Evolutionary conservation across 495 filamentous ascomycete genomes (phyloP).

Genomic region (Collariella sp.): DNA sequence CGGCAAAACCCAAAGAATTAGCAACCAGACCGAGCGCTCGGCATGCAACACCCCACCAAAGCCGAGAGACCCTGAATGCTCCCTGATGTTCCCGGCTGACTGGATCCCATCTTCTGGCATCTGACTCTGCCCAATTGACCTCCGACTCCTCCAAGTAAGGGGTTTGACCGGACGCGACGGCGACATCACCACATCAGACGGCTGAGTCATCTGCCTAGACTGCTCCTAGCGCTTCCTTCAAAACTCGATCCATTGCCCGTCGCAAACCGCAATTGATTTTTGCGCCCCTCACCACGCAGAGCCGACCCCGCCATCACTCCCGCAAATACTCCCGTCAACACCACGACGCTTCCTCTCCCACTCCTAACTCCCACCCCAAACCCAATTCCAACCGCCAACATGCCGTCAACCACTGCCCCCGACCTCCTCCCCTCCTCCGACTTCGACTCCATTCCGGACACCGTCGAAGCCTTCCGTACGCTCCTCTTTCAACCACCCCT

Average conservation of each 20-base stretch:
- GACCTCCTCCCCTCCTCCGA: slow-evolving; percentile 34
- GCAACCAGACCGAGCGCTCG: slow-evolving; percentile 8
- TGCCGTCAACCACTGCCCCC: slow-evolving; percentile 29
- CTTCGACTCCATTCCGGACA: slow-evolving; percentile 83
- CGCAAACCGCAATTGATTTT: not conserved
- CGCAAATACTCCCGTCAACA: no score
- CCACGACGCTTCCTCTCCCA: not conserved
- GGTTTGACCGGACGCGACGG: not conserved
- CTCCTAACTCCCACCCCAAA: no score
- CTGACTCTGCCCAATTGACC: not conserved
- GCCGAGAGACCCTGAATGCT: not conserved
- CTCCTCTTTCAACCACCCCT: slow-evolving; percentile 12
- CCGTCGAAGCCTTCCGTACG: slow-evolving; percentile 77
- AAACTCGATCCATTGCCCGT: not conserved
- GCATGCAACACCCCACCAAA: slow-evolving; percentile 7
- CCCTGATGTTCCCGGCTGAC: not conserved
- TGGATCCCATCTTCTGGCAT: not conserved
- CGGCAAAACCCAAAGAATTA: not conserved
- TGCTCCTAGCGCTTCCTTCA: no score
- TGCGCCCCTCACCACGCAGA: not conserved
- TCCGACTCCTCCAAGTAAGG: not conserved
- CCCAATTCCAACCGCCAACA: slow-evolving; percentile 15
- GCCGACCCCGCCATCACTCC: not conserved
- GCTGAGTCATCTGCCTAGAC: not conserved
- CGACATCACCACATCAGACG: not conserved